Percentiles rank a stretch among this genome's conserved stretches.
Conservation (phyloP, 2,329 filamentous ascomycete species). For the Aulographum hederae region DNA sequence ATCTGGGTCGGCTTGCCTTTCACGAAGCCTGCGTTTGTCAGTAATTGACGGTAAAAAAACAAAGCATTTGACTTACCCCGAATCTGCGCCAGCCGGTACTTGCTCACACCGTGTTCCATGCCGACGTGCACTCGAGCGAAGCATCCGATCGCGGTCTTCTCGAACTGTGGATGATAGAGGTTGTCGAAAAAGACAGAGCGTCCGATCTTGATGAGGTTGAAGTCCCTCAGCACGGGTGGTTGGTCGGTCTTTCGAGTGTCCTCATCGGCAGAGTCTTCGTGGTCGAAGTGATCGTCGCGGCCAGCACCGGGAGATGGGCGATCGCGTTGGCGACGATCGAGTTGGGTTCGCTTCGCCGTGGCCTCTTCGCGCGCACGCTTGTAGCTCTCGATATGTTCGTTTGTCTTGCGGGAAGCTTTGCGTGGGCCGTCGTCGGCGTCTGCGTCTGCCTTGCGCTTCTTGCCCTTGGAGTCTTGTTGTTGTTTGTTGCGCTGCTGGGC, state of each 20-base stretch:
- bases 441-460: constrained; percentile 58
- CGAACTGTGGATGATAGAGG: constrained; percentile 85
- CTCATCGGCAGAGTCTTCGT: constrained; percentile 62
- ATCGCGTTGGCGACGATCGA: constrained; percentile 25
- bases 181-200: constrained; percentile 75
- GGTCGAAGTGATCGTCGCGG: constrained; percentile 47
- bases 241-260: constrained; percentile 29
- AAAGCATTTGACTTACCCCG: constrained; percentile 40
- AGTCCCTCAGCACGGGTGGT: constrained; percentile 58
- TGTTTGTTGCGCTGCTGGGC: background rate
- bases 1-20: constrained; percentile 72
- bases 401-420: constrained; percentile 46
- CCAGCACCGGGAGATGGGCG: constrained; percentile 21
- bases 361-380: constrained; percentile 43
- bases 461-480: constrained; percentile 28
- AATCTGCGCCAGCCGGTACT: constrained; percentile 78
- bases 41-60: constrained; percentile 10
- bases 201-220: constrained; percentile 68
- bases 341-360: constrained; percentile 31
- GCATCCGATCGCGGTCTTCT: constrained; percentile 62
- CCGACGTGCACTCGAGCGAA: constrained; percentile 76
- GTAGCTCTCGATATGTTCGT: constrained; percentile 58
- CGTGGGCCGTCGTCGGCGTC: constrained; percentile 62
- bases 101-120: constrained; percentile 51
- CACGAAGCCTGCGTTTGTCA: constrained; percentile 52